phyloP scores from a whole-genome alignment of 345 rosid genomes.

The Triadica sebifera region DNA sequence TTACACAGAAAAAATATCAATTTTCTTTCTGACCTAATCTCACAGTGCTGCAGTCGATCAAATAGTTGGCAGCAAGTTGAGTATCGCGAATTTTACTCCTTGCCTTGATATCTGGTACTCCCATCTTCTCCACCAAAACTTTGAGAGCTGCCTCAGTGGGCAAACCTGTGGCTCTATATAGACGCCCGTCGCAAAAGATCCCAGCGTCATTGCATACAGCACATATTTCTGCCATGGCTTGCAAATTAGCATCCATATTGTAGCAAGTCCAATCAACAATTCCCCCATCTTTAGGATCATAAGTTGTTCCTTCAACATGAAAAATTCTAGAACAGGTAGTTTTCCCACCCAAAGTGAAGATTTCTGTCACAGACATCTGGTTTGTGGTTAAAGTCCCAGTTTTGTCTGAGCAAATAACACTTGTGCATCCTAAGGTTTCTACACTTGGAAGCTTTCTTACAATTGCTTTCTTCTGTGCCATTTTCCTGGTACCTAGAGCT shows the following conservation, averaged over 20 bases:
- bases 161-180: conserved; percentile 81
- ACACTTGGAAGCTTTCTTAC: conserved; percentile 92
- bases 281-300: conserved; percentile 88
- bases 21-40: conserved; percentile 52
- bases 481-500: conserved; percentile 87
- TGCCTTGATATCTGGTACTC: conserved; percentile 56
- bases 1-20: neutral
- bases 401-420: conserved; percentile 93
- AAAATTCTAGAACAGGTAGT: conserved; percentile 52
- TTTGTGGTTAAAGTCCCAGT: conserved; percentile 92
- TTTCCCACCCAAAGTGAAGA: conserved; percentile 74
- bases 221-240: conserved; percentile 78
- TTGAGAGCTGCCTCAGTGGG: conserved; percentile 97
- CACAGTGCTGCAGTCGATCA: conserved; percentile 57
- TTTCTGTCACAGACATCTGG: conserved; percentile 85
- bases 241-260: conserved; percentile 85
- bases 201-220: conserved; percentile 92
- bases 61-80: conserved; percentile 52
- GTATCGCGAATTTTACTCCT: conserved; percentile 48
- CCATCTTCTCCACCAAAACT: conserved; percentile 93
- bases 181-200: conserved; percentile 62
- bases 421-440: conserved; percentile 95
- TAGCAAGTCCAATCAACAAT: conserved; percentile 81
- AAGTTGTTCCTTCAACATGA: conserved; percentile 86
- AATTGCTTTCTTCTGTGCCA: conserved; percentile 93